These are phyloP conservation scores for Ascoidea asiatica DNA, from an alignment of 805 yeast genomes.

Conservation along the genomic window DNA sequence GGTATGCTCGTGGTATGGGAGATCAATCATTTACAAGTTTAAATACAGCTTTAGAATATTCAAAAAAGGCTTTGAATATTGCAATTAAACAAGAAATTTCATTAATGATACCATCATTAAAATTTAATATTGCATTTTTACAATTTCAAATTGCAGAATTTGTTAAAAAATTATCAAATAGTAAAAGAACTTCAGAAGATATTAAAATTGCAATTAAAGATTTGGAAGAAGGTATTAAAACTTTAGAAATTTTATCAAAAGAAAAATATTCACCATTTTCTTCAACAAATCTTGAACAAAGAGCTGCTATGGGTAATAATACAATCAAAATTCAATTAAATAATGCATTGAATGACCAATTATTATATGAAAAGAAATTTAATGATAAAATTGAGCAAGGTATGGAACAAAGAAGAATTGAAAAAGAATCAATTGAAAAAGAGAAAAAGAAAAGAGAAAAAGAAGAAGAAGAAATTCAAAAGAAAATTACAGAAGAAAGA, in stretches of 20 bases:
- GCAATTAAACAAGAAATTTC: conserved; percentile 18
- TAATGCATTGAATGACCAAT: conserved; percentile 59
- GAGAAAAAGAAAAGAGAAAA: conserved; percentile 35
- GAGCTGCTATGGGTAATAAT: conserved; percentile 75
- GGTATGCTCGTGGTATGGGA: conserved; percentile 65
- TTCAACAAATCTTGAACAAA: conserved; percentile 63
- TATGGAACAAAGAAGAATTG: conserved; percentile 47
- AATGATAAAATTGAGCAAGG: conserved; percentile 62
- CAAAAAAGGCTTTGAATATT: conserved; percentile 39
- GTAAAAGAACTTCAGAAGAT: conserved; percentile 48
- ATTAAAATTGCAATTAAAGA: conserved; percentile 43
- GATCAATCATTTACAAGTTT: conserved; percentile 55
- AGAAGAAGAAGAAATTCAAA: conserved; percentile 28
- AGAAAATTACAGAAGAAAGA: conserved; percentile 33
- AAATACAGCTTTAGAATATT: conserved; percentile 46
- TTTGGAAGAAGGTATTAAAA: conserved; percentile 45
- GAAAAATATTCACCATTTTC: conserved; percentile 63
- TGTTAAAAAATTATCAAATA: conserved; percentile 44
- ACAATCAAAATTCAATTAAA: conserved; percentile 63
- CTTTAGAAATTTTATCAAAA: conserved; percentile 45
- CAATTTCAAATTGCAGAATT: conserved; percentile 82
- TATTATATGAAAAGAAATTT: conserved; percentile 43
- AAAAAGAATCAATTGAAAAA: conserved; percentile 32
- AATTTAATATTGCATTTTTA: conserved; percentile 73
- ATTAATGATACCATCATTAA: conserved; percentile 31